Base-by-base conservation (phyloP, 2,329 filamentous ascomycete species). In the Thielaviopsis punctulata region DNA sequence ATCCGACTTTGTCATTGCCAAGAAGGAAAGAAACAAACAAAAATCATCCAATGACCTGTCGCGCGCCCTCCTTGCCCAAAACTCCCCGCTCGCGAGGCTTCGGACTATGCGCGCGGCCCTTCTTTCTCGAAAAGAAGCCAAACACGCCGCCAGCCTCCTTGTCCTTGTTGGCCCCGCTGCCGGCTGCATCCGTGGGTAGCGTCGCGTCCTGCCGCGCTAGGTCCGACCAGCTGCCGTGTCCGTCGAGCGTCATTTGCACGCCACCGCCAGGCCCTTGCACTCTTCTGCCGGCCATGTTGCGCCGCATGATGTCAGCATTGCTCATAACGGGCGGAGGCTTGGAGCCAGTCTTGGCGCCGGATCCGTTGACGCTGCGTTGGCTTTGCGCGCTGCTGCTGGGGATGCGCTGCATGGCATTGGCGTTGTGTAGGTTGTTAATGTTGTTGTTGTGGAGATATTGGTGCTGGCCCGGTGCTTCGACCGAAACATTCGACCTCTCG, bases 71-170 rank as follows among this genome's bases (percentile, higher is more conserved):
- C 63, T 96, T 96, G 53, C 92, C 92, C 54, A 98, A 64, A 7
- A 98, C 89, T 54, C 92, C 92, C 52, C 87, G 78, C 68, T 96
- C 89, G 65, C 87, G 90, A 23, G 89, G 89, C 69, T 95, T 95
- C 1, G 92, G 92, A 63, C 88, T 95, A 65, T 88, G 81, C 52
- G 88, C 87, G 57, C 89, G 75, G 24, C 89, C 87, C 70, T 86
- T 95, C 69, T 94, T 95, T 61, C 89, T 76, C 58, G 78, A 86
- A 56, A 96, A 72, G 65, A 98, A 93, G 1, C 87, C 86, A 58
- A 96, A 82, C 75, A 95, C 90, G 50, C 89, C 86, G 18, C 82
- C 80, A n/a, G 80, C 77, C 44, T 77, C 68, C 55, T 75, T 69
- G 9, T 61, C 64, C 64, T 74, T 83, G 58, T 68, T 71, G 55